Conservation (phyloP, 345 rosid species). For the Draba incana region DNA sequence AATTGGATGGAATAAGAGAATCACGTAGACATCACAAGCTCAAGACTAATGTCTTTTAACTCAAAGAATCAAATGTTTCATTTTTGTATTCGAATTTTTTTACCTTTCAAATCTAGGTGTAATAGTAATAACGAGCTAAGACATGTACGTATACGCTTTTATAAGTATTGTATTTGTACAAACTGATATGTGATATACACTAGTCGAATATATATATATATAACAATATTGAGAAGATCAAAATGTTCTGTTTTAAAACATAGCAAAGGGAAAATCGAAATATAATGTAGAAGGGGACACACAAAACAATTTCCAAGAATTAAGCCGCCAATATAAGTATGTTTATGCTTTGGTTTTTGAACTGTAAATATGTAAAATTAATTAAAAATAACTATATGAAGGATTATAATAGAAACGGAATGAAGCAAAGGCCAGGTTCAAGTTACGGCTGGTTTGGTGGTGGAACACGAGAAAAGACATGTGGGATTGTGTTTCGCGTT, state of each 20-base stretch:
- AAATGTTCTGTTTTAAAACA: conserved; percentile 30
- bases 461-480: conserved; percentile 42
- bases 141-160: background rate
- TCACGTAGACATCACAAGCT: conserved; percentile 14
- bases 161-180: too few species aligned
- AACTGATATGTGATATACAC: too few species aligned
- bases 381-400: conserved; percentile 3
- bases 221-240: conserved; percentile 19
- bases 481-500: conserved; percentile 41
- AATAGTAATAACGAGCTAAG: too few species aligned
- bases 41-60: conserved; percentile 1
- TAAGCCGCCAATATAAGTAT: background rate
- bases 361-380: background rate
- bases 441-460: conserved; percentile 32
- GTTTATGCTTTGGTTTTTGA: conserved; percentile 2
- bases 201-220: background rate
- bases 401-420: conserved; percentile 13
- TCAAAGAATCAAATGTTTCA: background rate
- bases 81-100: background rate
- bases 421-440: conserved; percentile 38
- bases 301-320: conserved; percentile 30
- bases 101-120: background rate
- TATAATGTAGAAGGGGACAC: conserved; percentile 23
- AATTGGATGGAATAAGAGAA: conserved; percentile 19
- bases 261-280: conserved; percentile 5